Percentiles rank a stretch among this genome's conserved stretches.
phyloP scores from a whole-genome alignment of 2,329 filamentous ascomycete species.

The Aspergillus clavatus region DNA sequence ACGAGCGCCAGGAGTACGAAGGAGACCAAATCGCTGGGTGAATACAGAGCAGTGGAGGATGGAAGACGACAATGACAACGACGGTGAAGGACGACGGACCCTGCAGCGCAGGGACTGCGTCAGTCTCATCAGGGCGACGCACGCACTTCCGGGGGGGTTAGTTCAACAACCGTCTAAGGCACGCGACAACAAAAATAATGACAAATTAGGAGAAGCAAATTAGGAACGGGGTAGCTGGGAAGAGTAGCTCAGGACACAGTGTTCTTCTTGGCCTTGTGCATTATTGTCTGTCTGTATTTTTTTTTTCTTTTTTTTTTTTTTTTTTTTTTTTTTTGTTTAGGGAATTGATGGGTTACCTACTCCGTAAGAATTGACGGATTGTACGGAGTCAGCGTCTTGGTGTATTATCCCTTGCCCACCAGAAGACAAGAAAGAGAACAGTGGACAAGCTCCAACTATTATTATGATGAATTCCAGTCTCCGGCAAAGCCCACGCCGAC shows the following conservation, averaged over 20 bases:
- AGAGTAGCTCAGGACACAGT: not conserved
- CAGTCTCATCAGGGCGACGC: slow-evolving; percentile 26
- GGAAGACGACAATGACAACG: slow-evolving; percentile 56
- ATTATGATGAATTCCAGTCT: not conserved
- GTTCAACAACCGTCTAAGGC: not conserved
- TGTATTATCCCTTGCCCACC: too few species aligned
- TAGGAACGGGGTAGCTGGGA: not conserved
- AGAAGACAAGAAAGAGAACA: too few species aligned
- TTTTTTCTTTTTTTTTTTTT: too few species aligned
- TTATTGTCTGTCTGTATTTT: too few species aligned
- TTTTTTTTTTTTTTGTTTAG: too few species aligned
- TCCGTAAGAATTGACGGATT: not conserved
- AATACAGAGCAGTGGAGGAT: slow-evolving; percentile 14
- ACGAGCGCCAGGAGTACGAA: slow-evolving; percentile 13
- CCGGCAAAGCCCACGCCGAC: slow-evolving; percentile 4
- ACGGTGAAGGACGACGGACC: slow-evolving; percentile 25
- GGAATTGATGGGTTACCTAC: too few species aligned
- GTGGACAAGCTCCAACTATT: too few species aligned
- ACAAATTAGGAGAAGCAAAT: slow-evolving; percentile 1
- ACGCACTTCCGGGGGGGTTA: not conserved
- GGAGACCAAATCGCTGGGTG: slow-evolving; percentile 10
- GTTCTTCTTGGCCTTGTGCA: not conserved
- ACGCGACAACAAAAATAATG: too few species aligned
- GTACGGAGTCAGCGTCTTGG: too few species aligned
- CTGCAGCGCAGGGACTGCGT: slow-evolving; percentile 38